Evolutionary conservation across 345 rosid species (phyloP).

Genomic region (Microthlaspi erraticum): DNA sequence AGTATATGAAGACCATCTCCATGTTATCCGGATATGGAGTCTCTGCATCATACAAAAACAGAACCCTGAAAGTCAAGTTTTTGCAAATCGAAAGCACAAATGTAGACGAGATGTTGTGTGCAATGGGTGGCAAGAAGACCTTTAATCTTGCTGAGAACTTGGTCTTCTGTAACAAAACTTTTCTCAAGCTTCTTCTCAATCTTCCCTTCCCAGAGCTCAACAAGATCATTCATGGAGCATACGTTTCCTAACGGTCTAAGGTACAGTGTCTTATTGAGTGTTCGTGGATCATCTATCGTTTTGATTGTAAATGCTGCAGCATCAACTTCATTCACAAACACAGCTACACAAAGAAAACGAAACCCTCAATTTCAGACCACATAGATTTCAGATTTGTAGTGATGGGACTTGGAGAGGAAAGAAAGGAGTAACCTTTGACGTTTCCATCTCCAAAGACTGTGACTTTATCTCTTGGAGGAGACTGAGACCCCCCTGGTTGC

Average conservation of each 20-base stretch:
- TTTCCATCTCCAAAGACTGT: slow-evolving; percentile 75
- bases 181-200: slow-evolving; percentile 63
- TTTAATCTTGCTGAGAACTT: slow-evolving; percentile 60
- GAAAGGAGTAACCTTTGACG: slow-evolving; percentile 57
- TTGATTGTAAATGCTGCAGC: slow-evolving; percentile 61
- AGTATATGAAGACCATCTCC: slow-evolving; percentile 59
- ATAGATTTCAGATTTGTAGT: neutral
- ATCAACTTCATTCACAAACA: slow-evolving; percentile 53
- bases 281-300: slow-evolving; percentile 69
- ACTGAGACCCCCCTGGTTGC: slow-evolving; percentile 68
- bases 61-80: neutral
- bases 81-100: neutral
- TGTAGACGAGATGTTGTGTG: neutral
- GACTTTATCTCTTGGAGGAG: slow-evolving; percentile 71
- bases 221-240: slow-evolving; percentile 64
- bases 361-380: neutral
- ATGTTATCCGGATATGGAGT: slow-evolving; percentile 62
- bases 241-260: slow-evolving; percentile 58
- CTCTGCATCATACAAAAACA: slow-evolving; percentile 49
- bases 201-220: slow-evolving; percentile 67
- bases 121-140: slow-evolving; percentile 46
- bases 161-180: slow-evolving; percentile 53
- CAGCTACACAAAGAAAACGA: slow-evolving; percentile 27
- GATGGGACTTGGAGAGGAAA: too few relatives aligned
- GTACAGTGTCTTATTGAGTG: slow-evolving; percentile 65